Conservation (phyloP, 139 green algal genomes). For the Chlorella sp. region DNA sequence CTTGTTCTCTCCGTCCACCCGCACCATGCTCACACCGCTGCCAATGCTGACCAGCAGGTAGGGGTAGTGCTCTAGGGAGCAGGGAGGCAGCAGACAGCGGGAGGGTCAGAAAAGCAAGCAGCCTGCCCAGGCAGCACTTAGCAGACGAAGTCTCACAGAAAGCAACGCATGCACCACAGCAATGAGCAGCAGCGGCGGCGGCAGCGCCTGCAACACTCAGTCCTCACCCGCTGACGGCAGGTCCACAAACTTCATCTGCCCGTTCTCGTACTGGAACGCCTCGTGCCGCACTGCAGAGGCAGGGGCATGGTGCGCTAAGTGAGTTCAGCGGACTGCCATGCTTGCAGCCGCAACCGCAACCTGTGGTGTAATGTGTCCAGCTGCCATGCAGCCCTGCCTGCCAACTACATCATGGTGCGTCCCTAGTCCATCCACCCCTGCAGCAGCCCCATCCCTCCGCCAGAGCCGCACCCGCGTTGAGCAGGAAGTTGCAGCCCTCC, state of each 20-base stretch:
- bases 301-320: no score
- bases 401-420: no score
- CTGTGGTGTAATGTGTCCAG: no score
- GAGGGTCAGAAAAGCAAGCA: background rate
- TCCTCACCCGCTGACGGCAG: slow-evolving; percentile 11
- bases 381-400: no score
- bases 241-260: slow-evolving; percentile 67
- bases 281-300: slow-evolving; percentile 86
- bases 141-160: no score
- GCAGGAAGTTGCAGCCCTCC: slow-evolving; percentile 95
- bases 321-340: background rate
- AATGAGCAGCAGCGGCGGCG: background rate
- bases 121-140: no score
- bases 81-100: no score
- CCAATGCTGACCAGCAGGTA: slow-evolving; percentile 99
- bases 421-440: no score
- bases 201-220: no score
- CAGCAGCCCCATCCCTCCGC: no score
- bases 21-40: slow-evolving; percentile 95
- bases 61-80: slow-evolving; percentile 80
- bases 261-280: slow-evolving; percentile 90
- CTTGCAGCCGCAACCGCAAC: no score
- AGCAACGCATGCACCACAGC: no score
- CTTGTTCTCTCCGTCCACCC: slow-evolving; percentile 65
- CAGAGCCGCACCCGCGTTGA: slow-evolving; percentile 64